Evolutionary conservation across 2,329 filamentous ascomycete species (phyloP), one percentile per base, ranked within the genome.

Genomic region (Cordyceps militaris): DNA sequence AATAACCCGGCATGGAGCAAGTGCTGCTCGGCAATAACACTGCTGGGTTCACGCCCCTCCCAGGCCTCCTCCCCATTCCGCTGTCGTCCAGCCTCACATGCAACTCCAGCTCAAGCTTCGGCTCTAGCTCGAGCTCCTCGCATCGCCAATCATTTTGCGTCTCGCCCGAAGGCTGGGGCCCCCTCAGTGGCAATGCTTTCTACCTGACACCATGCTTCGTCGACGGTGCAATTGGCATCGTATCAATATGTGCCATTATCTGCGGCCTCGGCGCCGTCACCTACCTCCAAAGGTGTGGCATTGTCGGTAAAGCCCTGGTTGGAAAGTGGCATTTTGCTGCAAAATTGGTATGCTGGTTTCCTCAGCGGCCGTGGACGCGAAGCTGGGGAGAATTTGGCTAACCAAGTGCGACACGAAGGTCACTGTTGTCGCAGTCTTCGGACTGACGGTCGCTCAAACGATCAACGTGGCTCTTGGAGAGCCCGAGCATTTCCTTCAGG

Each of bases 121-220:
- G 34, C 53, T 48, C 43, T 56, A 56, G 53, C 62, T 72, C 76
- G 21, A 70, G 70, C 34, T 65, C 69, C 59, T 61, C 69, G 38
- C 70, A 74, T 64, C 72, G 72, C 61, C 87, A 92, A 70, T 82
- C 88, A 58, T 77, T 94, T 74, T 96, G 91, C 74, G 82, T 86
- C 70, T 91, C 94, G 73, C 76, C 78, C 56, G 90, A 96, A 74
- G 91, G 91, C 67, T 96, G 91, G 91, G 91, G 91, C 3, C 91
- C 91, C 30, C 69, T 96, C 69, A 94, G 89, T 72, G 83, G 84
- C 43, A 78, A 84, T 62, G 80, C 90, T 70, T 95, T 88, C 73
- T 91, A 96, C 74, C 88, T 96, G 67, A 96, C 91, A 16, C 91
- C 91, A 52, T 96, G 91, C 74, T 96, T 96, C 69, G 82, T 95